These are phyloP conservation scores for barley (Hordeum vulgare) DNA, from an alignment of 176 grass and related monocot genomes.

Conservation along the genomic window DNA sequence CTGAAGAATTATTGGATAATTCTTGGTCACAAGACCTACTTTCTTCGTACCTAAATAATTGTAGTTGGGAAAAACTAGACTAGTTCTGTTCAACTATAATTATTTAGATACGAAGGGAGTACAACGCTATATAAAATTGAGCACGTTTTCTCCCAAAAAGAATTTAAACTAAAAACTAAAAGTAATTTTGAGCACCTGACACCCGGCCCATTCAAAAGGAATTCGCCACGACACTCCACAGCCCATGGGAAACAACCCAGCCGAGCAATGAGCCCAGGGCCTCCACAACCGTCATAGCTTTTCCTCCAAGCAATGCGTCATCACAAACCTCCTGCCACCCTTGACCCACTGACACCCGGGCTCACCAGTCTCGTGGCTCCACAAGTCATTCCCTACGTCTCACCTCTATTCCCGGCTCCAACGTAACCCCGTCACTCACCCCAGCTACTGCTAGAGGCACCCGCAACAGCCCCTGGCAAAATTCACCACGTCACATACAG, in stretches of 20 bases:
- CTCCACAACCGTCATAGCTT: not conserved
- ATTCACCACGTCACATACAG: fast-evolving
- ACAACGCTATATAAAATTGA: too few relatives aligned
- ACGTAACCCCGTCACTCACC: too few relatives aligned
- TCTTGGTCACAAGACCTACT: too few relatives aligned
- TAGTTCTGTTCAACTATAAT: not conserved
- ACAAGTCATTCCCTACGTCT: not conserved
- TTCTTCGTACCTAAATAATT: too few relatives aligned
- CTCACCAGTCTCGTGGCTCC: fast-evolving
- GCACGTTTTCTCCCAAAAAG: too few relatives aligned
- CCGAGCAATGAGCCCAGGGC: not conserved
- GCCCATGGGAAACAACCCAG: not conserved
- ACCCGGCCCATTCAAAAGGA: not conserved
- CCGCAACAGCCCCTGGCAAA: fast-evolving
- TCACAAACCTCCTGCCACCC: fast-evolving
- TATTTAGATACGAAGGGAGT: too few relatives aligned
- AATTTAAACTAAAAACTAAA: not conserved
- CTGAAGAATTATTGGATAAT: too few relatives aligned
- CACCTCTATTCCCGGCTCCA: fast-evolving
- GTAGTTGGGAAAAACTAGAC: too few relatives aligned
- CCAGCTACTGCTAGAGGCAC: not conserved
- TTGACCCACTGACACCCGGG: fast-evolving
- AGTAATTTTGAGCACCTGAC: not conserved
- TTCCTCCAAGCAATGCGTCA: conserved; percentile 27
- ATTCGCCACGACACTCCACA: not conserved